A percentile compares a stretch with the other conserved stretches of the same genome.
These are phyloP conservation scores for Quercus variabilis DNA, from an alignment of 306 rosid genomes.

Conservation along the genomic window DNA sequence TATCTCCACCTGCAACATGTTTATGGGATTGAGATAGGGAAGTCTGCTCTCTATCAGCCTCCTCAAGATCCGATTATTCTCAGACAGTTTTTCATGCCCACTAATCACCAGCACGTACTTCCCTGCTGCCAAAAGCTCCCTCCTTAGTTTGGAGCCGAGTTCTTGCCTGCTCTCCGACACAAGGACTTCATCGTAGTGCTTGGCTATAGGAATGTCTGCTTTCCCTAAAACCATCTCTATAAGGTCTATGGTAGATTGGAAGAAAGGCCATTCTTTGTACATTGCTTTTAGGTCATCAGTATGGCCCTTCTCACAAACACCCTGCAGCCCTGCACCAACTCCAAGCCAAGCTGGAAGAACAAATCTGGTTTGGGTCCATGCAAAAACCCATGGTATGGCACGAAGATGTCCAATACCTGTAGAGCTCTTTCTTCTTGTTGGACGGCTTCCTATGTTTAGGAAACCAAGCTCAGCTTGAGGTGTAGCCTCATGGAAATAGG, in stretches of 20 bases:
- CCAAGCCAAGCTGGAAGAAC: conserved; percentile 99
- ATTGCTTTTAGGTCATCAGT: conserved; percentile 76
- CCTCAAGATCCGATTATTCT: conserved; percentile 77
- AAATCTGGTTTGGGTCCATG: conserved; percentile 95
- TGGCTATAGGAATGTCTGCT: conserved; percentile 83
- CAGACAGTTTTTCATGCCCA: conserved; percentile 77
- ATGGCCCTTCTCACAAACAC: conserved; percentile 76
- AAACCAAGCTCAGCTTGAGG: conserved; percentile 97
- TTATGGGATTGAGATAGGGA: conserved; percentile 85
- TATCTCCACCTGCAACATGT: conserved; percentile 91
- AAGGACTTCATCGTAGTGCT: conserved; percentile 91
- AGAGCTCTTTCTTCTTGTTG: conserved; percentile 70
- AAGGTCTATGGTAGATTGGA: conserved; percentile 79
- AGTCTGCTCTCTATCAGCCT: conserved; percentile 89
- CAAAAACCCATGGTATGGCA: conserved; percentile 95
- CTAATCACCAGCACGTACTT: conserved; percentile 64
- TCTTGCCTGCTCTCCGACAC: conserved; percentile 65
- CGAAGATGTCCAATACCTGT: conserved; percentile 85
- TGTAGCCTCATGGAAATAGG: conserved; percentile 91
- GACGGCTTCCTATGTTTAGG: conserved; percentile 97
- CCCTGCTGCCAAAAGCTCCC: conserved; percentile 65
- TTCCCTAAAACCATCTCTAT: conserved; percentile 94
- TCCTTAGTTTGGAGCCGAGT: conserved; percentile 60
- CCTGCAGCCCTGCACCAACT: conserved; percentile 83
- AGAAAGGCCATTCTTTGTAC: conserved; percentile 96